These are phyloP conservation scores for Pogostemon cablin DNA, from an alignment of 257 asterid species.

Conservation along the genomic window DNA sequence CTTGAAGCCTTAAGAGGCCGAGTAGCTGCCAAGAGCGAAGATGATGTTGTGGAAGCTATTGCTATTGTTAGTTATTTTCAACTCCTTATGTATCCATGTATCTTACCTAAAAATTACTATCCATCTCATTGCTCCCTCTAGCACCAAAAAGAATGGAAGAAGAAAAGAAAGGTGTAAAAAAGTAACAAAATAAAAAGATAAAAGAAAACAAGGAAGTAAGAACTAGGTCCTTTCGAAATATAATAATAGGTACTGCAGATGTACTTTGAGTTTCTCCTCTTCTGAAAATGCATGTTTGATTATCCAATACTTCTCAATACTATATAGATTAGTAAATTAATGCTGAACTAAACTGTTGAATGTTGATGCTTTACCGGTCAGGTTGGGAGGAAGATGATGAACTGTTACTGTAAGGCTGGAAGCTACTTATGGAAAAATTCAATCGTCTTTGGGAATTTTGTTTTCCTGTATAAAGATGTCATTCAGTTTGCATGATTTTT, in stretches of 20 bases:
- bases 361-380: too few relatives aligned
- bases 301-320: neutral
- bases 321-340: neutral
- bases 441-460: neutral
- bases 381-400: too few relatives aligned
- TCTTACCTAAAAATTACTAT: neutral
- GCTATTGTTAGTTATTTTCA: conserved; percentile 61
- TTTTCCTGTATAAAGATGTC: neutral
- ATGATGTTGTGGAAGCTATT: conserved; percentile 91
- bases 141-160: neutral
- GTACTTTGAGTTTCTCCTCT: neutral
- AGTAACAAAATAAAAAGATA: neutral
- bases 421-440: neutral
- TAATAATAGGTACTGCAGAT: neutral
- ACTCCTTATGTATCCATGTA: conserved; percentile 6
- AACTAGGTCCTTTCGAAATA: conserved; percentile 4
- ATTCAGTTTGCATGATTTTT: neutral
- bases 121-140: neutral
- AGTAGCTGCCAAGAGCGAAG: conserved; percentile 73
- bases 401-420: too few relatives aligned
- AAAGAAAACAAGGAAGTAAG: neutral
- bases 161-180: neutral
- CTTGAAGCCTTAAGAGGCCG: conserved; percentile 88
- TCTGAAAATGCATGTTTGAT: neutral
- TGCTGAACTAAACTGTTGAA: too few relatives aligned